Evolutionary conservation across 2,329 filamentous ascomycete species (phyloP), one percentile per base, ranked within the genome.

Genomic region (Penicillium sp.): DNA sequence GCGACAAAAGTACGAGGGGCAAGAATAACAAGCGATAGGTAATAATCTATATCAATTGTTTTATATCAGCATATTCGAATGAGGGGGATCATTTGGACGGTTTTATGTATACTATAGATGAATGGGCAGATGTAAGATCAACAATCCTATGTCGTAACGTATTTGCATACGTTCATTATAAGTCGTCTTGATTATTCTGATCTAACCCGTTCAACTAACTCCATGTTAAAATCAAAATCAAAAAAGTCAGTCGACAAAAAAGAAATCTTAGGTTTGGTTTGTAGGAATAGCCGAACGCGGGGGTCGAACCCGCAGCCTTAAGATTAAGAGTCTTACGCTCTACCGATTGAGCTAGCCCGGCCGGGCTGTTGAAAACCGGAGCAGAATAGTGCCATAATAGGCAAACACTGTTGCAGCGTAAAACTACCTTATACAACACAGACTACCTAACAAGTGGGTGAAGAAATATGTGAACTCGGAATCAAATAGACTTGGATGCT

Each of bases 291-390:
- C 70, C 71, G 63, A 72, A 74, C 70, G 70, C 67, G 71, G 70
- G 71, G 71, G 66, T 74, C 67, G 71, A 74, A 73, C 71, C 70
- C 71, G 68, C 72, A 73, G 61, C 69, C 69, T 71, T 71, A 61
- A 58, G 57, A 59, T 63, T 58, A 59, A 55, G 50, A 55, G 47
- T 42, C 47, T 47, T 53, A 53, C 54, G 72, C 70, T 73, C 70
- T 78, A 74, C 68, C 75, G 74, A 77, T 77, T 77, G 75, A 77
- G 75, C 75, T 76, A 77, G 71, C 74, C 74, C 67, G 69, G 74
- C 74, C 51, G 40, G 36, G 35, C 48, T 53, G 51, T 53, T 56
- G 19, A 1, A 30, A 1, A 2, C 2, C 3, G 5, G 0, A 4
- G 5, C 0, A 0, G 11, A 2, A 10, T 35, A 39, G 4, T 35